A percentile compares a stretch with the other conserved stretches of the same genome.
phyloP scores from a whole-genome alignment of 768 basidiomycete genomes.

The Sutorius australiensis region DNA sequence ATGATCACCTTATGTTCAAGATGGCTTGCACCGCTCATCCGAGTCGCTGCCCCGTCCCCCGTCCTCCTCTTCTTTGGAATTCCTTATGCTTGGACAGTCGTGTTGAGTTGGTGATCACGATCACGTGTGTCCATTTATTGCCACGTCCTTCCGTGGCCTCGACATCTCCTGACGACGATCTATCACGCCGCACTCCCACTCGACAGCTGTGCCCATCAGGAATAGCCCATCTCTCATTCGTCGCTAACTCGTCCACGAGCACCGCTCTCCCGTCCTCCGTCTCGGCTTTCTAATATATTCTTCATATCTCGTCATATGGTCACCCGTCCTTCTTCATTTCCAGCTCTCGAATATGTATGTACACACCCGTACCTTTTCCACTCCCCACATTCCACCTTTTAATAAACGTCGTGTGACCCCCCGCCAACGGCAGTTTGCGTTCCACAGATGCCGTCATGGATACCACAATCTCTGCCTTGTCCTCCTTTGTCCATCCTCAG shows the following conservation, averaged over 20 bases:
- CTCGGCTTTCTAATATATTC: no score
- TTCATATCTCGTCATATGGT: background rate
- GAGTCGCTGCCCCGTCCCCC: background rate
- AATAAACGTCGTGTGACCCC: background rate
- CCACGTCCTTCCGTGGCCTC: background rate
- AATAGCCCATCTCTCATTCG: constrained; percentile 1
- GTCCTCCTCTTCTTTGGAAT: constrained; percentile 4
- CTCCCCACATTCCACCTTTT: background rate
- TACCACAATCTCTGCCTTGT: background rate
- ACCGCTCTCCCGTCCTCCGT: background rate
- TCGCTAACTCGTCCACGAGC: background rate
- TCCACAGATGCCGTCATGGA: background rate
- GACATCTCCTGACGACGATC: background rate
- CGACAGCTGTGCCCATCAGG: background rate
- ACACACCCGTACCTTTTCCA: background rate
- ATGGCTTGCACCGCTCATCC: background rate
- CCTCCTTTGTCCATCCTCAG: background rate
- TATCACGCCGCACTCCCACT: background rate
- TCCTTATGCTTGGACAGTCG: background rate
- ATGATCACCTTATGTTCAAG: constrained; percentile 20
- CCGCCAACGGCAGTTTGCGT: background rate
- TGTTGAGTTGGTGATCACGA: background rate
- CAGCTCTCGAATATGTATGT: background rate
- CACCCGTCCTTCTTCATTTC: background rate
- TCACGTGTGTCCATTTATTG: background rate